phyloP scores from a whole-genome alignment of 1,284 basidiomycete species.

The Apiotrichum domesticum region DNA sequence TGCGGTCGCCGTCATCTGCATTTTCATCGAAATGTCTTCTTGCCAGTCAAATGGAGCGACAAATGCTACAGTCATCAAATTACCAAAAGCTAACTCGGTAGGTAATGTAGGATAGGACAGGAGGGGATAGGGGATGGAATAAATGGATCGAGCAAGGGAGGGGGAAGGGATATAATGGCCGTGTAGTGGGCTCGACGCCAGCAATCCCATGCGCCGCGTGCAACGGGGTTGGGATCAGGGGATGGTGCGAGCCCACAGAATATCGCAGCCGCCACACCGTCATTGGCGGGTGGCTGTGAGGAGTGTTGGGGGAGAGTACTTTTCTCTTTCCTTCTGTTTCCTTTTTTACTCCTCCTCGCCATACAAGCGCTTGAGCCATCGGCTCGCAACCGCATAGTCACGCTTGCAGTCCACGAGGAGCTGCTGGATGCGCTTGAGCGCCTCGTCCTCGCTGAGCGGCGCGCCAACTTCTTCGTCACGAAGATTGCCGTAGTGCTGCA shows the following conservation, averaged over 20 bases:
- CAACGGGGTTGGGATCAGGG: too few species aligned
- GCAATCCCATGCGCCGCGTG: too few species aligned
- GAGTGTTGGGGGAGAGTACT: too few species aligned
- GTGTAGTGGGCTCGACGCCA: too few species aligned
- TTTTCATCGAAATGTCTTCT: not conserved
- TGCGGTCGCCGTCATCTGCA: slow-evolving; percentile 1
- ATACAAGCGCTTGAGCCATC: slow-evolving; percentile 55
- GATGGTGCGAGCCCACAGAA: too few species aligned
- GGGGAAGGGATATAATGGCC: too few species aligned
- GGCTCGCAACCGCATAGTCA: slow-evolving; percentile 57
- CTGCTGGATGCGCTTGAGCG: slow-evolving; percentile 58
- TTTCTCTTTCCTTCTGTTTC: not conserved
- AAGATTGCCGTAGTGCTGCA: slow-evolving; percentile 72
- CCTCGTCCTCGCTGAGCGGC: slow-evolving; percentile 55
- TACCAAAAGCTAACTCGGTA: not conserved
- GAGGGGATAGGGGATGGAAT: not conserved
- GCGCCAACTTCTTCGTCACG: slow-evolving; percentile 48
- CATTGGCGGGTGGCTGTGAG: too few species aligned
- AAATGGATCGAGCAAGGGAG: too few species aligned
- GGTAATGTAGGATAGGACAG: not conserved
- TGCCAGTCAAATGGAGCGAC: not conserved
- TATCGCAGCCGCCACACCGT: too few species aligned
- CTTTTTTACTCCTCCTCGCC: slow-evolving; percentile 23
- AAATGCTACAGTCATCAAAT: slow-evolving; percentile 8
- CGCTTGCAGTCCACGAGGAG: slow-evolving; percentile 54